phyloP scores from a whole-genome alignment of 2,329 filamentous ascomycete genomes.

The Talaromyces rugulosus region DNA sequence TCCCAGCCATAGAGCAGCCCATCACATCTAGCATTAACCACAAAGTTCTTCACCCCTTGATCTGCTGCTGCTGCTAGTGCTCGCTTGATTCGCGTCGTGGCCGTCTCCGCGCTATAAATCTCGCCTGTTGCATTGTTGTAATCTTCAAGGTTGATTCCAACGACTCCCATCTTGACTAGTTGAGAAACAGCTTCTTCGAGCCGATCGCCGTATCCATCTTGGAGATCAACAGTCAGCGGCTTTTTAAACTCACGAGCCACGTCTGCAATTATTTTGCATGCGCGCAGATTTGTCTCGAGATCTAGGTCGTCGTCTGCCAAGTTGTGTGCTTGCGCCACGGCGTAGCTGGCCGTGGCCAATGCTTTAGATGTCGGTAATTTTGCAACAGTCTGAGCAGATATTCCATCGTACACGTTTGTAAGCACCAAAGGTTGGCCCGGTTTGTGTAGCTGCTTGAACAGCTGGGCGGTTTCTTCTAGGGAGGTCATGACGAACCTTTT shows the following conservation, averaged over 20 bases:
- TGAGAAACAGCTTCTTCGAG: constrained; percentile 44
- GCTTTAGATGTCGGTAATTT: constrained; percentile 25
- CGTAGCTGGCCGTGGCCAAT: constrained; percentile 50
- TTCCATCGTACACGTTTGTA: neutral
- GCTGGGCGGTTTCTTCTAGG: neutral
- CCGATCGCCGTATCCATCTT: constrained; percentile 55
- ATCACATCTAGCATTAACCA: constrained; percentile 57
- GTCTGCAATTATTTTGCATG: constrained; percentile 43
- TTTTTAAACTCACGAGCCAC: constrained; percentile 33
- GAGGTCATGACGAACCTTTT: neutral
- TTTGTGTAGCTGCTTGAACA: neutral
- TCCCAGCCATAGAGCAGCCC: constrained; percentile 38
- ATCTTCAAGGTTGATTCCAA: constrained; percentile 60
- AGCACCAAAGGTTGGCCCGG: neutral
- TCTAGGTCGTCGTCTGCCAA: constrained; percentile 48
- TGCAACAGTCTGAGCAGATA: neutral
- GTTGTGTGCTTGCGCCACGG: constrained; percentile 46
- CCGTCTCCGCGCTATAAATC: constrained; percentile 14
- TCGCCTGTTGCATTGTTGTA: constrained; percentile 32
- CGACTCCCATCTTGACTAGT: constrained; percentile 50
- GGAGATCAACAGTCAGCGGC: constrained; percentile 55
- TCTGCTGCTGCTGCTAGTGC: constrained; percentile 42
- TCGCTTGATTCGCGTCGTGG: neutral
- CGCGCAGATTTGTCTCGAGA: constrained; percentile 49
- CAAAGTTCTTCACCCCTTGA: constrained; percentile 52